Conservation (phyloP, 257 asterid genomes). For the Coffea eugenioides region DNA sequence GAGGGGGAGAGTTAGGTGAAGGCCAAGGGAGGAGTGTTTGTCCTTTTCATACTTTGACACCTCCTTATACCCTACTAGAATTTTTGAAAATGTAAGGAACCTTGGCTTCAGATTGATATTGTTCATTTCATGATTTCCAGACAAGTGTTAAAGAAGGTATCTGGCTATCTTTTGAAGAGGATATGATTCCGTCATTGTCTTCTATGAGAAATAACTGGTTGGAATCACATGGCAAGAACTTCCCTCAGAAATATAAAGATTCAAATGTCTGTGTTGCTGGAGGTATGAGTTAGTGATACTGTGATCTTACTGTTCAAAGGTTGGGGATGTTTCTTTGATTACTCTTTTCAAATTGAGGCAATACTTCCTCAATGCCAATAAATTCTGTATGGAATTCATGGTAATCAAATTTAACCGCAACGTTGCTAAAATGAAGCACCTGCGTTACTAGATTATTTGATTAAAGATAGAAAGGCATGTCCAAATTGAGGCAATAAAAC, state of each 20-base stretch:
- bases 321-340: background rate
- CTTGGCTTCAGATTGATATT: constrained; percentile 7
- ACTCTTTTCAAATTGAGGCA: background rate
- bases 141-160: constrained; percentile 62
- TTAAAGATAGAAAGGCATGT: background rate
- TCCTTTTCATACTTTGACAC: too few relatives aligned
- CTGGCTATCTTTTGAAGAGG: constrained; percentile 88
- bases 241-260: constrained; percentile 67
- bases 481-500: background rate
- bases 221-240: constrained; percentile 61
- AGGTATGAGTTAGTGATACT: constrained; percentile 53
- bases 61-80: too few relatives aligned
- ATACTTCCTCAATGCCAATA: background rate
- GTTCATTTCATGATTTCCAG: constrained; percentile 38
- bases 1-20: too few relatives aligned
- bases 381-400: background rate
- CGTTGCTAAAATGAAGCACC: background rate
- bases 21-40: too few relatives aligned
- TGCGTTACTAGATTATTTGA: background rate
- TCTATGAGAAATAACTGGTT: constrained; percentile 81
- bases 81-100: background rate
- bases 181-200: constrained; percentile 66
- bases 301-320: constrained; percentile 29
- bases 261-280: constrained; percentile 94
- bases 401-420: background rate